Conservation (phyloP, 164 flowering plant genomes). For the Umbilicus rupestris region DNA sequence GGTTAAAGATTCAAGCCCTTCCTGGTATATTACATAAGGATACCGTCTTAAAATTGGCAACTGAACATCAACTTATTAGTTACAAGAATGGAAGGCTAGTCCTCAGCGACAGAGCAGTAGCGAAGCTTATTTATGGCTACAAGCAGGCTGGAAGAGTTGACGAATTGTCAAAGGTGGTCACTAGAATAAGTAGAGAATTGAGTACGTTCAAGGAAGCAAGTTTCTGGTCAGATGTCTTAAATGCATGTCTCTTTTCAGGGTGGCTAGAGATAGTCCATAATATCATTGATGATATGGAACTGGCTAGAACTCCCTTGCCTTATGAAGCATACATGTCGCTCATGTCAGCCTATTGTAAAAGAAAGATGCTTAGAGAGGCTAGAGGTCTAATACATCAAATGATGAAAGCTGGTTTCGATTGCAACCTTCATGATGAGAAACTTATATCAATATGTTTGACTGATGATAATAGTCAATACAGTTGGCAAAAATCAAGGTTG, state of each 20-base stretch:
- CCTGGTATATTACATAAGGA: slow-evolving; percentile 44
- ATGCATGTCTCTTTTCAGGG: slow-evolving; percentile 54
- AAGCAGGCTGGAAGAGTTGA: slow-evolving; percentile 26
- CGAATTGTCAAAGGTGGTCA: slow-evolving; percentile 50
- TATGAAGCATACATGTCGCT: slow-evolving; percentile 28
- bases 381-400: slow-evolving; percentile 47
- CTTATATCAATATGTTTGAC: background rate
- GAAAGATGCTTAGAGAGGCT: slow-evolving; percentile 46
- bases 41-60: slow-evolving; percentile 26
- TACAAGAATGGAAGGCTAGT: slow-evolving; percentile 41
- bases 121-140: slow-evolving; percentile 46
- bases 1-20: slow-evolving; percentile 37
- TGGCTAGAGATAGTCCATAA: slow-evolving; percentile 85
- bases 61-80: slow-evolving; percentile 25
- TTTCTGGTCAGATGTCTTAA: slow-evolving; percentile 37
- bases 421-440: slow-evolving; percentile 20
- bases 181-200: slow-evolving; percentile 26
- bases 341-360: slow-evolving; percentile 43
- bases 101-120: slow-evolving; percentile 42
- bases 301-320: slow-evolving; percentile 25
- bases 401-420: slow-evolving; percentile 30
- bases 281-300: slow-evolving; percentile 66
- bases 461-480: background rate
- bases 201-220: slow-evolving; percentile 10
- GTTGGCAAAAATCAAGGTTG: slow-evolving; percentile 23